Conservation (phyloP, 2,329 filamentous ascomycete species). For the Apiospora phragmitis region DNA sequence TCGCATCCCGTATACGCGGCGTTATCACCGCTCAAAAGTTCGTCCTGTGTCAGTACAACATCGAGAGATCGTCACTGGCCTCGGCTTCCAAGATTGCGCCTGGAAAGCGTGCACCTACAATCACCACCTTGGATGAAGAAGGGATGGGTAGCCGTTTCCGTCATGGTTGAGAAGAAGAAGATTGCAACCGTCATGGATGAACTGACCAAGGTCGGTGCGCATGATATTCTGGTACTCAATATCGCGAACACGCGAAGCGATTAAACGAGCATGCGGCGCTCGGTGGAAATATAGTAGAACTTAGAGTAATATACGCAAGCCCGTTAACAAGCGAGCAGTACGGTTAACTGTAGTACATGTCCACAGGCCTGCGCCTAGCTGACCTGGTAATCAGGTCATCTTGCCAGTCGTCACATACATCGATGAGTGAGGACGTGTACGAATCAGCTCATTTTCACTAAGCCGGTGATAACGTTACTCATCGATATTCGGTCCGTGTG, state of each 20-base stretch:
- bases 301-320: not conserved
- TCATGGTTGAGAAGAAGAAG: constrained; percentile 88
- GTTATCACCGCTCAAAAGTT: constrained; percentile 95
- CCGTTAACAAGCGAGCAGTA: not conserved
- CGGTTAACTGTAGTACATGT: not conserved
- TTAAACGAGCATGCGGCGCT: not conserved
- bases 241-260: constrained; percentile 66
- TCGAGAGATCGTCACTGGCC: constrained; percentile 68
- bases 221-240: constrained; percentile 81
- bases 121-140: constrained; percentile 88
- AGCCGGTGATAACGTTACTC: not conserved
- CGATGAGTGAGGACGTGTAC: not conserved
- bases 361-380: not conserved
- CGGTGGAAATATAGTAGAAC: not conserved
- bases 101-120: constrained; percentile 88
- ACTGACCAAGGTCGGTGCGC: constrained; percentile 72
- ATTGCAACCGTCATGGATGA: constrained; percentile 88
- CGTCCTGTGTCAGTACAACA: constrained; percentile 95
- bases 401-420: not conserved
- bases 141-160: constrained; percentile 90
- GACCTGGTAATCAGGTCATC: not conserved
- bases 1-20: constrained; percentile 83
- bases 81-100: constrained; percentile 79
- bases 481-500: not conserved
- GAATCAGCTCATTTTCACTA: not conserved